These are phyloP conservation scores for Macadamia tetraphylla DNA, from an alignment of 164 flowering plant species.

Conservation along the genomic window DNA sequence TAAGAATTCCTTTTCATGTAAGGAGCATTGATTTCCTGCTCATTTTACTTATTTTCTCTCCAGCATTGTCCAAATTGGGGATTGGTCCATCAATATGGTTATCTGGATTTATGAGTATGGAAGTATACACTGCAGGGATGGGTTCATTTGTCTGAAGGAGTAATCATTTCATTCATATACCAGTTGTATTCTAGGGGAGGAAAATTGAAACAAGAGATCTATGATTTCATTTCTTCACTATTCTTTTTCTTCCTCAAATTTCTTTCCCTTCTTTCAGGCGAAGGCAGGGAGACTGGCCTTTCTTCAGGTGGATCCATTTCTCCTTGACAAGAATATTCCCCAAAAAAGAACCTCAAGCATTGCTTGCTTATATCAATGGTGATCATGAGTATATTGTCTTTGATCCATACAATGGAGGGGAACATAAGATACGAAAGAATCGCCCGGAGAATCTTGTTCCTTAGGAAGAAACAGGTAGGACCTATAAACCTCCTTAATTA, in stretches of 20 bases:
- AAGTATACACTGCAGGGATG: too few species aligned
- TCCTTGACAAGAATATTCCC: slow-evolving; percentile 14
- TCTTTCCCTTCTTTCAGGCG: slow-evolving; percentile 39
- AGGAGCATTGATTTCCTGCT: not conserved
- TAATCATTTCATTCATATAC: too few species aligned
- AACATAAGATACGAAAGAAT: slow-evolving; percentile 12
- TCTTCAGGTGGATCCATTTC: slow-evolving; percentile 28
- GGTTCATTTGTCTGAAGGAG: not conserved
- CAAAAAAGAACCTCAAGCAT: slow-evolving; percentile 23
- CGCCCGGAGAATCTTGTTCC: slow-evolving; percentile 14
- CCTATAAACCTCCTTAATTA: not conserved
- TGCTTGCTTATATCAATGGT: slow-evolving; percentile 64
- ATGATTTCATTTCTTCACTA: too few species aligned
- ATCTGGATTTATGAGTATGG: not conserved
- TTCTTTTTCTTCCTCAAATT: not conserved
- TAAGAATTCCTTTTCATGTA: too few species aligned
- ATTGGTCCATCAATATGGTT: not conserved
- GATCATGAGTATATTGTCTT: slow-evolving; percentile 81
- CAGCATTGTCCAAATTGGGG: not conserved
- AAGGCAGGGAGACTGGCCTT: slow-evolving; percentile 71
- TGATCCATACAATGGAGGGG: slow-evolving; percentile 47
- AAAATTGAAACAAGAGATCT: not conserved
- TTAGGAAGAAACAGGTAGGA: slow-evolving; percentile 58
- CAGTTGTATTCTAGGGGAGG: not conserved
- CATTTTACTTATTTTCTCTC: not conserved